phyloP scores from a whole-genome alignment of 1,284 basidiomycete genomes.

The Ustilago xerochloae region DNA sequence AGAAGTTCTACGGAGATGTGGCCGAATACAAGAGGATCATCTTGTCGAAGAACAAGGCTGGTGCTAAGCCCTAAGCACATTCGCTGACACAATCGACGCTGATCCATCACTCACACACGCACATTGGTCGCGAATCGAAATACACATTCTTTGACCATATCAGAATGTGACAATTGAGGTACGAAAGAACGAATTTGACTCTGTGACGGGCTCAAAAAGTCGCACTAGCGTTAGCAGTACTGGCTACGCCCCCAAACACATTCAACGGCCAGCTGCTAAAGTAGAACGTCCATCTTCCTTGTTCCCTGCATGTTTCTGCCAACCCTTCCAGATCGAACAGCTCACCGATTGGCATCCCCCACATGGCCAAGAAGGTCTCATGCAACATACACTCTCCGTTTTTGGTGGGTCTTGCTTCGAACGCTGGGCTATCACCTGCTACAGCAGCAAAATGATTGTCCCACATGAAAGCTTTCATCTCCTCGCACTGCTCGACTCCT shows the following conservation, averaged over 20 bases:
- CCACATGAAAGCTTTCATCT: conserved; percentile 71
- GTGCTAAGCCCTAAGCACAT: conserved; percentile 1
- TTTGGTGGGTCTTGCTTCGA: conserved; percentile 74
- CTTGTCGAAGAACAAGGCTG: conserved; percentile 55
- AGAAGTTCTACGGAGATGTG: conserved; percentile 89
- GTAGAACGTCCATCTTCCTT: conserved; percentile 69
- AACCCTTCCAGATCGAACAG: conserved; percentile 70
- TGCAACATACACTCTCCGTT: conserved; percentile 43
- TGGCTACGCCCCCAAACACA: conserved; percentile 70
- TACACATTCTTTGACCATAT: too few relatives aligned
- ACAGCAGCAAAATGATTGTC: conserved; percentile 81
- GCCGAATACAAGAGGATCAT: conserved; percentile 84
- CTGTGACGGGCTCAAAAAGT: conserved; percentile 39
- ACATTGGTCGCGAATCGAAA: too few relatives aligned
- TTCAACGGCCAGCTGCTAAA: conserved; percentile 69
- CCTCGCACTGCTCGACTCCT: conserved; percentile 59
- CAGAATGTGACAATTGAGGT: background rate
- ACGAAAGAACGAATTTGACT: background rate
- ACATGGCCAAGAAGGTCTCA: conserved; percentile 57
- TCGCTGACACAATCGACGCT: background rate
- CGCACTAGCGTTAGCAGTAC: conserved; percentile 69
- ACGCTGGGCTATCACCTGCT: conserved; percentile 78
- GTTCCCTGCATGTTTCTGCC: conserved; percentile 61
- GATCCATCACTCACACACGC: too few relatives aligned
- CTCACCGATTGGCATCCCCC: conserved; percentile 69